Evolutionary conservation across 2,329 filamentous ascomycete genomes (phyloP), one percentile per base, ranked within the genome.

Genomic region (Dichotomopilus funicola): DNA sequence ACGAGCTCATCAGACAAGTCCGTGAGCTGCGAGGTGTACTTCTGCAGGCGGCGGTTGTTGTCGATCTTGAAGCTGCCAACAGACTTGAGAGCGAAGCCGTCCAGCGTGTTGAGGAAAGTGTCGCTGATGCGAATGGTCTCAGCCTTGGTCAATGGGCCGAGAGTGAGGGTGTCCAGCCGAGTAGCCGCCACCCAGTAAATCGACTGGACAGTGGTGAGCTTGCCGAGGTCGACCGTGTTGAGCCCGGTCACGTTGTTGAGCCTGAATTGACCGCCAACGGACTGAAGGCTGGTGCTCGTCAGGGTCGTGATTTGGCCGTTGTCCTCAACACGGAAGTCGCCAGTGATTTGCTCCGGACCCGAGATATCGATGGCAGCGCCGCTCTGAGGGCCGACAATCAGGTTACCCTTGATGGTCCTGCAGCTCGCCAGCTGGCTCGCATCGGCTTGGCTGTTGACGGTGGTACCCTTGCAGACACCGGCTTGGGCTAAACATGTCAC

Each of bases 41-140:
- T 78, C 68, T 81, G 82, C 65, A 99, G 80, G 69, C 87, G 86
- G 59, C 76, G 76, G 83, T 97, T 97, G 85, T 96, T 96, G 81
- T 89, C 87, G 73, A 99, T 87, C 71, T 88, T 78, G 70, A 99
- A 82, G 63, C 76, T 78, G 55, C 82, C 79, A 53, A 90, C 85
- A n/a, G 80, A 79, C 61, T 82, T 73, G 61, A 97, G 79, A 70
- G 90, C 87, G 70, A 99, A 88, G 68, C 90, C 91, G 63, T 86
- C 78, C 58, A 99, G 81, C 62, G 80, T 83, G 70, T 77, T 80
- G 64, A 99, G 82, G 72, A 86, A 84, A 50, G 94, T 99, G 78
- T 99, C 94, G 73, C 84, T 81, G 70, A 99, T 91, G 64, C 76
- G 73, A 64, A 99, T 81, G 61, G 75, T 80, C 61, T 74, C 75